Evolutionary conservation across 331 rosid genomes (phyloP).

Genomic region (Arachis monticola): DNA sequence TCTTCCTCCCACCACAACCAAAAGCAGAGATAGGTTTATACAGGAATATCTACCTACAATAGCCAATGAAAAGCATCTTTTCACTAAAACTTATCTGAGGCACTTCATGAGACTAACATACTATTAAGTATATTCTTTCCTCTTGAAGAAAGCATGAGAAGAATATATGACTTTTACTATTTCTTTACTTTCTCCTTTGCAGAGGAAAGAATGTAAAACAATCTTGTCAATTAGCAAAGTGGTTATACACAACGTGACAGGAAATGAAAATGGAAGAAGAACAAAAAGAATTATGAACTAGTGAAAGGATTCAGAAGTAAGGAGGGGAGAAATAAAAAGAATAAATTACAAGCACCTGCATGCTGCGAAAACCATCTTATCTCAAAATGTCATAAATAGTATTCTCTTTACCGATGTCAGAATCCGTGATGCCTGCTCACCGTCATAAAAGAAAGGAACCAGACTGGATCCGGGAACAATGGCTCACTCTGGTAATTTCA

Average conservation of each 20-base stretch:
- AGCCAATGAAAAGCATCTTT: constrained; percentile 50
- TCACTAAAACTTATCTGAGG: constrained; percentile 22
- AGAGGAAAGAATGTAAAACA: constrained; percentile 27
- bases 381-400: constrained; percentile 17
- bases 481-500: constrained; percentile 81
- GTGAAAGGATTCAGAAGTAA: constrained; percentile 10
- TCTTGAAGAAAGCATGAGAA: constrained; percentile 35
- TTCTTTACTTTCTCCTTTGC: constrained; percentile 3
- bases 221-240: constrained; percentile 43
- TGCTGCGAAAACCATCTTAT: constrained; percentile 29
- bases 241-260: constrained; percentile 48
- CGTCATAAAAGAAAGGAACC: constrained; percentile 14
- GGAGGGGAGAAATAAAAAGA: neutral
- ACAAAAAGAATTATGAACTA: constrained; percentile 2
- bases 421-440: constrained; percentile 26
- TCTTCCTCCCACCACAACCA: constrained; percentile 18
- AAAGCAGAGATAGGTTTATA: constrained; percentile 28
- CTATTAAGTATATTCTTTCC: constrained; percentile 33
- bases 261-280: constrained; percentile 7
- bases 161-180: constrained; percentile 28
- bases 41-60: constrained; percentile 39
- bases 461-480: constrained; percentile 15
- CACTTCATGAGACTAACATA: neutral
- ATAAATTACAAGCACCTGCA: constrained; percentile 31
- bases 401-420: constrained; percentile 36